A percentile compares a stretch with the other conserved stretches of the same genome.
Evolutionary conservation across 2,329 filamentous ascomycete species (phyloP).

Genomic region (Fusarium nodosum): DNA sequence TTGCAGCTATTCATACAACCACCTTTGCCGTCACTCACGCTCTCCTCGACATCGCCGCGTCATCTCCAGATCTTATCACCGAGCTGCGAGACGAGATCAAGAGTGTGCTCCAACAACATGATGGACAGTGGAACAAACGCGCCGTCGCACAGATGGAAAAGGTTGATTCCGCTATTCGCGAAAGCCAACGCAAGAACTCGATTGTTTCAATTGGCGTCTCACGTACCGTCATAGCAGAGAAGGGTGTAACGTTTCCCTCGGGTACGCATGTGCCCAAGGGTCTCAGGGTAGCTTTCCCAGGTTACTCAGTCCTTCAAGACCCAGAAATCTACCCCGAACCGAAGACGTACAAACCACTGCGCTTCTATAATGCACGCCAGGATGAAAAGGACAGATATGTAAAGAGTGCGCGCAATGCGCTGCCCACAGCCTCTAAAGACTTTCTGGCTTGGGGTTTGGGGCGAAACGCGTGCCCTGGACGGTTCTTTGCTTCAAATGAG

Average conservation of each 20-base stretch:
- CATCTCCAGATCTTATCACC: neutral
- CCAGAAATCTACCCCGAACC: slow-evolving; percentile 12
- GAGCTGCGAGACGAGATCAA: slow-evolving; percentile 4
- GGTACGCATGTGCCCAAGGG: slow-evolving; percentile 15
- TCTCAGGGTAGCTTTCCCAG: slow-evolving; percentile 7
- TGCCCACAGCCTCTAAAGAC: neutral
- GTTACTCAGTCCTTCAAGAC: slow-evolving; percentile 16
- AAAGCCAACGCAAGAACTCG: slow-evolving; percentile 26
- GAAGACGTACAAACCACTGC: neutral
- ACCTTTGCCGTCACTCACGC: slow-evolving; percentile 14
- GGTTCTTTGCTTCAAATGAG: slow-evolving; percentile 16
- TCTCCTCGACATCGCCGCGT: slow-evolving; percentile 13
- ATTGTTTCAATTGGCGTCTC: slow-evolving; percentile 1
- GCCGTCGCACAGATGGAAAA: slow-evolving; percentile 9
- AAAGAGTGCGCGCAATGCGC: slow-evolving; percentile 9
- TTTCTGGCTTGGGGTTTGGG: slow-evolving; percentile 20
- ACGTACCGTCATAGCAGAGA: slow-evolving; percentile 1
- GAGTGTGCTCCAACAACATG: neutral
- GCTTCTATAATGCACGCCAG: slow-evolving; percentile 11
- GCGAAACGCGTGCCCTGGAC: slow-evolving; percentile 5
- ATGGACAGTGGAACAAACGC: slow-evolving; percentile 1
- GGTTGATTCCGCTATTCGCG: slow-evolving; percentile 20
- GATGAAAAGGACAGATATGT: neutral
- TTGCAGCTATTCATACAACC: slow-evolving; percentile 20
- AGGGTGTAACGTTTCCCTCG: slow-evolving; percentile 12